Conservation (phyloP, 2,329 filamentous ascomycete species). For the Beauveria sp. region DNA sequence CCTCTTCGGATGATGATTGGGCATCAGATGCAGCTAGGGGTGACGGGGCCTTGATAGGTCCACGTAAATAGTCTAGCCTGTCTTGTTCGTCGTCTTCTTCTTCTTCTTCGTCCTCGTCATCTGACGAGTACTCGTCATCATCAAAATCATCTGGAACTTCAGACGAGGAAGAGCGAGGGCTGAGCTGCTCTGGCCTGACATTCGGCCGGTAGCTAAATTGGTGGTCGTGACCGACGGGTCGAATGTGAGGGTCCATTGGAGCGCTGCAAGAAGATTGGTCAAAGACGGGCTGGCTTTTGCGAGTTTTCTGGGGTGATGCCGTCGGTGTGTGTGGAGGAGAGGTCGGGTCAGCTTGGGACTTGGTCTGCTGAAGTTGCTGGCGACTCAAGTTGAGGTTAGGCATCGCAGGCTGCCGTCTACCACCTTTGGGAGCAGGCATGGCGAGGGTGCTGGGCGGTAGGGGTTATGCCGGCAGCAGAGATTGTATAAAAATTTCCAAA, state of each 20-base stretch:
- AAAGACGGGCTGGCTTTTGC: slow-evolving; percentile 27
- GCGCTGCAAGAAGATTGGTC: slow-evolving; percentile 21
- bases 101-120: not conserved
- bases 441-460: not conserved
- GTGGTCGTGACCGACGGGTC: slow-evolving; percentile 33
- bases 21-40: not conserved
- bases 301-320: slow-evolving; percentile 26
- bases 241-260: slow-evolving; percentile 33
- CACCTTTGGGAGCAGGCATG: slow-evolving; percentile 26
- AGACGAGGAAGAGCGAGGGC: slow-evolving; percentile 24
- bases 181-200: slow-evolving; percentile 27
- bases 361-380: slow-evolving; percentile 17
- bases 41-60: not conserved
- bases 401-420: slow-evolving; percentile 31
- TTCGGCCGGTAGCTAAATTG: slow-evolving; percentile 33
- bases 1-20: slow-evolving; percentile 1
- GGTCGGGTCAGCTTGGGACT: slow-evolving; percentile 27
- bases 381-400: slow-evolving; percentile 31
- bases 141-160: slow-evolving; percentile 19
- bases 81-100: no score
- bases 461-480: not conserved
- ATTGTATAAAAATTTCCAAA: not conserved
- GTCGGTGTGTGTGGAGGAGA: slow-evolving; percentile 42
- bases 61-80: not conserved
- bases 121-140: slow-evolving; percentile 5